phyloP scores from a whole-genome alignment of 495 filamentous ascomycete genomes.

The Aspergillus indologenus region DNA sequence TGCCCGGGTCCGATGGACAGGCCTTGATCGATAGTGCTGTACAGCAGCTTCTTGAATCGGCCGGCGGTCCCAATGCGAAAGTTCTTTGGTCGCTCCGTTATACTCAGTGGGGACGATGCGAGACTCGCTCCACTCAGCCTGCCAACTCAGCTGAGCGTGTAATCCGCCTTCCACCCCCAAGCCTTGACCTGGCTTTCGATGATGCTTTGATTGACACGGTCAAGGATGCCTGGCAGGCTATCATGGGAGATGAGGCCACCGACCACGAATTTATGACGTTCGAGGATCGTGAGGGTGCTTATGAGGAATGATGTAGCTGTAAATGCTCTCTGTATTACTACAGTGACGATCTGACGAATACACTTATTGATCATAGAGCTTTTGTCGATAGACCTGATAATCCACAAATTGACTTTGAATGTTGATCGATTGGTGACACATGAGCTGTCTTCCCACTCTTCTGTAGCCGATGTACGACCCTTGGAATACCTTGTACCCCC shows the following conservation, averaged over 20 bases:
- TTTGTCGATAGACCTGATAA: too few relatives aligned
- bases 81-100: conserved; percentile 64
- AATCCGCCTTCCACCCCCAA: conserved; percentile 49
- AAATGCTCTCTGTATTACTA: background rate
- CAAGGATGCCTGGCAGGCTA: conserved; percentile 57
- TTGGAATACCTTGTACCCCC: background rate
- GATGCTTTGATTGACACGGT: conserved; percentile 61
- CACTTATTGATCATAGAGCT: background rate
- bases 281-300: conserved; percentile 39
- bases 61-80: conserved; percentile 30
- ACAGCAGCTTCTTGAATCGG: conserved; percentile 46
- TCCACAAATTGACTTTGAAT: background rate
- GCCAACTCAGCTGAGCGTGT: conserved; percentile 28
- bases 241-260: conserved; percentile 50
- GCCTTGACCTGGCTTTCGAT: conserved; percentile 65
- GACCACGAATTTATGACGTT: conserved; percentile 62
- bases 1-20: conserved; percentile 35
- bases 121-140: conserved; percentile 15
- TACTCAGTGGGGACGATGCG: conserved; percentile 43
- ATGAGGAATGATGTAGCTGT: conserved; percentile 23
- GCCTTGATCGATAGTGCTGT: conserved; percentile 54
- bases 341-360: background rate
- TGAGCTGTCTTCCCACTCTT: background rate
- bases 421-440: background rate
- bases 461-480: background rate